Percentiles rank a stretch among this genome's conserved stretches.
These are phyloP conservation scores for Gossypium ekmanianum DNA, from an alignment of 345 rosid species.

Conservation along the genomic window DNA sequence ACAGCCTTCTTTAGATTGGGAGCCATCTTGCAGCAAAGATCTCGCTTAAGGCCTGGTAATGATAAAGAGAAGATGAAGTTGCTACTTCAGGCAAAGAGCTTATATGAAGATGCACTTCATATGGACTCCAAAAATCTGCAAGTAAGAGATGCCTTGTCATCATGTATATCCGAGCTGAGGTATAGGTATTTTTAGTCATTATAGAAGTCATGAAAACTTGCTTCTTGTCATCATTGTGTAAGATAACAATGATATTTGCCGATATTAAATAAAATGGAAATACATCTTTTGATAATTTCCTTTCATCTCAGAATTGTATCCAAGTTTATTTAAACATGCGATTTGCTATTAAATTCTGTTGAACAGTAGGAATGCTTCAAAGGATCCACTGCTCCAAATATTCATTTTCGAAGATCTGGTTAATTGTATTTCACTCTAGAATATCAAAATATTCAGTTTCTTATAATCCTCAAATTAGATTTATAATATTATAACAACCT, in stretches of 20 bases:
- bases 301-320: neutral
- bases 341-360: constrained; percentile 5
- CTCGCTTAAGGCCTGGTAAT: constrained; percentile 46
- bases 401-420: neutral
- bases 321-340: no score
- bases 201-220: neutral
- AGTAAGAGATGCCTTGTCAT: constrained; percentile 48
- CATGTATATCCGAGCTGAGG: constrained; percentile 53
- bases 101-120: constrained; percentile 63
- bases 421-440: neutral
- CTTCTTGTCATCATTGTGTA: neutral
- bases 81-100: constrained; percentile 54
- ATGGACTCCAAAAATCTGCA: constrained; percentile 52
- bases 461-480: neutral
- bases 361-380: neutral
- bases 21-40: constrained; percentile 59
- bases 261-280: neutral
- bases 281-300: neutral
- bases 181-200: constrained; percentile 22
- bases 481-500: neutral
- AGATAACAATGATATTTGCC: neutral
- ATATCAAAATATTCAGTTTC: neutral
- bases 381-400: neutral
- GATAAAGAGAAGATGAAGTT: constrained; percentile 57
- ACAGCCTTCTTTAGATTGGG: constrained; percentile 77